A percentile compares a stretch with the other conserved stretches of the same genome.
Evolutionary conservation across 352 stramenopile genomes (phyloP).

Genomic region (Pythium guiyangense): DNA sequence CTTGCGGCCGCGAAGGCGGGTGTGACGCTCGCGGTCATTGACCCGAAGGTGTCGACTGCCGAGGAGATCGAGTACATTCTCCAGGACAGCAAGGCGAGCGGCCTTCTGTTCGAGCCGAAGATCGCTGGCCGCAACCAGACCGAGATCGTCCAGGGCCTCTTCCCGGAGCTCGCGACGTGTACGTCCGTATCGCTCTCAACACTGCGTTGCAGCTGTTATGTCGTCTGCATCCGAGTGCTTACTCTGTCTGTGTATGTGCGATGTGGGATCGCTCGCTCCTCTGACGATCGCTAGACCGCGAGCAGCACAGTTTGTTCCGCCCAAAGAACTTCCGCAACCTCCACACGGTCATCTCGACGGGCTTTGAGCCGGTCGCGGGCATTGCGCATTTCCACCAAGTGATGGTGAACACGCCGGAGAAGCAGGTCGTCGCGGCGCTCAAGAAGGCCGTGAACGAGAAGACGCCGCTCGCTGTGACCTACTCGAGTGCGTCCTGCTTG

Average conservation of each 20-base stretch:
- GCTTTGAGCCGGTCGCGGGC: conserved; percentile 61
- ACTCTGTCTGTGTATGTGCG: not conserved
- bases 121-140: conserved; percentile 74
- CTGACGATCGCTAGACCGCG: conserved; percentile 30
- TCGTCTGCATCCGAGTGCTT: not conserved
- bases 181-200: conserved; percentile 9
- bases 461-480: conserved; percentile 70
- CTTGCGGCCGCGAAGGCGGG: conserved; percentile 77
- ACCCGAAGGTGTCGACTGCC: conserved; percentile 60
- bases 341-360: conserved; percentile 84
- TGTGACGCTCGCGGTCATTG: conserved; percentile 79
- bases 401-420: conserved; percentile 76
- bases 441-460: conserved; percentile 60
- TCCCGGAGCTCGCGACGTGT: conserved; percentile 79
- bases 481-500: conserved; percentile 74
- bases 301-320: conserved; percentile 58
- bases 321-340: conserved; percentile 77
- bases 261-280: not conserved
- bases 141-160: conserved; percentile 59
- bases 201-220: not conserved
- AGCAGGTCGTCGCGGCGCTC: conserved; percentile 50
- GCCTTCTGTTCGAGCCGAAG: conserved; percentile 84
- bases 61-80: conserved; percentile 82
- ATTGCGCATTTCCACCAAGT: conserved; percentile 79
- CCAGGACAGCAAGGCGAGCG: conserved; percentile 73